These are phyloP conservation scores for Colletotrichum sp. DNA, from an alignment of 2,329 filamentous ascomycete species.

Conservation along the genomic window DNA sequence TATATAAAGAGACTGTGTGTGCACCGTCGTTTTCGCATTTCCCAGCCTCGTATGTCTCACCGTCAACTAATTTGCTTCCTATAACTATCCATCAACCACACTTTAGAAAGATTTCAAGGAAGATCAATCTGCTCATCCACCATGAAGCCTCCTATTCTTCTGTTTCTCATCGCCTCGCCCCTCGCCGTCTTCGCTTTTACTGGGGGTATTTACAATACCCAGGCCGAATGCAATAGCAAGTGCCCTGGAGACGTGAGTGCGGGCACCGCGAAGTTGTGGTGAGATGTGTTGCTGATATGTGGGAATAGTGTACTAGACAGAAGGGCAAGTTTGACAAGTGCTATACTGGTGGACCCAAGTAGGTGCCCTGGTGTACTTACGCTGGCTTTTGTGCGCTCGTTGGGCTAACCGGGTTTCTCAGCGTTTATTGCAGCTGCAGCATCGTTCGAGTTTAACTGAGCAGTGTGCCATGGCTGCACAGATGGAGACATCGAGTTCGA, in stretches of 20 bases:
- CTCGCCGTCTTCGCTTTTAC: neutral
- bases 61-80: accelerated
- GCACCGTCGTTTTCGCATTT: neutral
- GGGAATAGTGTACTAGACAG: neutral
- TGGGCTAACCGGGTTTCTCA: neutral
- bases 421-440: neutral
- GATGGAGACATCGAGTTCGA: neutral
- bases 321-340: neutral
- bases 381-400: accelerated
- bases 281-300: neutral
- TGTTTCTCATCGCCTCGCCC: neutral
- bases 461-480: neutral
- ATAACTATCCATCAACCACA: accelerated
- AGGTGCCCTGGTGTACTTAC: neutral
- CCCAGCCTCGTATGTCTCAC: neutral
- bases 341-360: too few relatives aligned
- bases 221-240: neutral
- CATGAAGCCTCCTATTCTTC: neutral
- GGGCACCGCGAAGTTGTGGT: neutral
- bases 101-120: neutral
- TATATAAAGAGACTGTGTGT: neutral
- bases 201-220: accelerated
- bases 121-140: neutral
- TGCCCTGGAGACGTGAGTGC: neutral
- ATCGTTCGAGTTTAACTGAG: too few relatives aligned